Conservation (phyloP, 75 land plant genomes). For the Sequoia sempervirens region DNA sequence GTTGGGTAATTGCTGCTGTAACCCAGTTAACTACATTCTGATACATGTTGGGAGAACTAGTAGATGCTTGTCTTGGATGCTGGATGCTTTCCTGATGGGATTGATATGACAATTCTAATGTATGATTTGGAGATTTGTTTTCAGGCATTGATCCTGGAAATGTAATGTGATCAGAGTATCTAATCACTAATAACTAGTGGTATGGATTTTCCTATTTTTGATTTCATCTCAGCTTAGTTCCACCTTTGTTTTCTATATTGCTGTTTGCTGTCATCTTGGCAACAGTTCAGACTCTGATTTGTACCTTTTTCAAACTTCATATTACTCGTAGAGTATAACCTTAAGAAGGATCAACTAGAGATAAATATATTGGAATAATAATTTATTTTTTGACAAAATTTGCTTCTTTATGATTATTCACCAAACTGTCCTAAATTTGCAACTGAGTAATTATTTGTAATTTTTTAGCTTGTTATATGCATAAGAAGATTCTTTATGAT, state of each 20-base stretch:
- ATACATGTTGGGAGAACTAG: neutral
- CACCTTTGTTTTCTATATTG: neutral
- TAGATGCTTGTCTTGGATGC: neutral
- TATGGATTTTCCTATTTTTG: neutral
- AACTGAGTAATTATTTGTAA: too few species aligned
- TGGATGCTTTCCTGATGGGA: neutral
- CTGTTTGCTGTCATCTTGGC: neutral
- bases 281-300: neutral
- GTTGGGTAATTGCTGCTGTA: neutral
- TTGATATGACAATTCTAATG: neutral
- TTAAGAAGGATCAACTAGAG: neutral
- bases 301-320: neutral
- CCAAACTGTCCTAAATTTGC: too few species aligned
- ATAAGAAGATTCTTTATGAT: neutral
- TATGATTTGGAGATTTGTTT: neutral
- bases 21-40: neutral
- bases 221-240: neutral
- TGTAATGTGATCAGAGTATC: neutral
- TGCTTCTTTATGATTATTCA: neutral
- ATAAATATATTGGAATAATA: neutral
- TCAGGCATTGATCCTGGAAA: neutral
- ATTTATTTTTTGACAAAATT: neutral
- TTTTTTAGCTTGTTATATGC: neutral
- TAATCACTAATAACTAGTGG: neutral
- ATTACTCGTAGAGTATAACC: neutral